A percentile compares a stretch with the other conserved stretches of the same genome.
Conservation (phyloP, 495 filamentous ascomycete genomes). For the Cetradonia linearis region DNA sequence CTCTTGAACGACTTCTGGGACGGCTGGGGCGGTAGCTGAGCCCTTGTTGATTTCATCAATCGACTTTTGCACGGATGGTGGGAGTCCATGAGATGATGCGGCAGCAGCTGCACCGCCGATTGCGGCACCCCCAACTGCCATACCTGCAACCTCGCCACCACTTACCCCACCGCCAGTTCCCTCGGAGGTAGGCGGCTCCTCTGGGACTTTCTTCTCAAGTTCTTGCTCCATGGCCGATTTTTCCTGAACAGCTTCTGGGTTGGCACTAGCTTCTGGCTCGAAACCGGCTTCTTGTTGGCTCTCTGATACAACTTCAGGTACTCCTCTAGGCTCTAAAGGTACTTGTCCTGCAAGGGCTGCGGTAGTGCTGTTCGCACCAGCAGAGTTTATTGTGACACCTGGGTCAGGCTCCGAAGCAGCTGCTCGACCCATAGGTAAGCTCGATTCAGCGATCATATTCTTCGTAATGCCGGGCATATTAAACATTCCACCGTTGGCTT, state of each 20-base stretch:
- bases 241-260: constrained; percentile 46
- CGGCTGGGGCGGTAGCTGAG: constrained; percentile 35
- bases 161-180: constrained; percentile 39
- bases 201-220: constrained; percentile 47
- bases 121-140: constrained; percentile 34
- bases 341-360: constrained; percentile 52
- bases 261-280: constrained; percentile 50
- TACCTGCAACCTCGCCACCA: constrained; percentile 28
- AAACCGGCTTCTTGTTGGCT: constrained; percentile 51
- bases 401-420: constrained; percentile 29
- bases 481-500: constrained; percentile 43
- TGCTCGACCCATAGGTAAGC: constrained; percentile 54
- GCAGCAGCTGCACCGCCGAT: constrained; percentile 30
- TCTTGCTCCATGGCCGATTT: constrained; percentile 54
- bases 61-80: constrained; percentile 23
- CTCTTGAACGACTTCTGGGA: constrained; percentile 64
- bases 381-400: constrained; percentile 30
- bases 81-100: constrained; percentile 29
- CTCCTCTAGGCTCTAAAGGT: constrained; percentile 31
- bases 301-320: constrained; percentile 58
- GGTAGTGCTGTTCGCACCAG: constrained; percentile 29
- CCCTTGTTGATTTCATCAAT: constrained; percentile 28
- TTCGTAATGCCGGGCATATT: constrained; percentile 50
- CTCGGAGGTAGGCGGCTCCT: constrained; percentile 47
- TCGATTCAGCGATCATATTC: constrained; percentile 76